Conservation (phyloP, 75 land plant genomes). For the Pseudotsuga menziesii region DNA sequence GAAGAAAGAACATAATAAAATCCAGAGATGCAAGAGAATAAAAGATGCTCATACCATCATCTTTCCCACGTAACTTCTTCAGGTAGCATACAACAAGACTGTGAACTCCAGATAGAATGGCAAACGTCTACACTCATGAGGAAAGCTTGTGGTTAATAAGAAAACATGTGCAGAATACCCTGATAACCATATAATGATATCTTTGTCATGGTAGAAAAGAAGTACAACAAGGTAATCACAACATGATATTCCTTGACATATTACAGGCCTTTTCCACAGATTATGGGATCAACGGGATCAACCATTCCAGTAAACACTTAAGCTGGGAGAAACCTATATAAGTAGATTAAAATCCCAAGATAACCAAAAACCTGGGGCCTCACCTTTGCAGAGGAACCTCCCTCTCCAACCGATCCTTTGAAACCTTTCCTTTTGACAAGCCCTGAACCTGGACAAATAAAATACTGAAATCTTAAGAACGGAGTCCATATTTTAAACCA, state of each 20-base stretch:
- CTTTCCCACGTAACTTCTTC: conserved; percentile 86
- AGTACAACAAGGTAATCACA: neutral
- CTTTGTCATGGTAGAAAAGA: neutral
- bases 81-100: conserved; percentile 77
- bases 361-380: conserved; percentile 1
- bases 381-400: conserved; percentile 90
- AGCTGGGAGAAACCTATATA: neutral
- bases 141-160: neutral
- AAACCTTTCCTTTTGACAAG: conserved; percentile 78
- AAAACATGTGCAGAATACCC: neutral
- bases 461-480: neutral
- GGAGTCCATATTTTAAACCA: neutral
- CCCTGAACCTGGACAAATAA: conserved; percentile 64
- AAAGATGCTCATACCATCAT: conserved; percentile 63
- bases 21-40: neutral
- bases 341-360: conserved; percentile 2
- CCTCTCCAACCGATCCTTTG: conserved; percentile 76
- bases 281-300: neutral
- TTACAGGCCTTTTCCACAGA: neutral
- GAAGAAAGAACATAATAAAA: conserved; percentile 5
- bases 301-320: neutral
- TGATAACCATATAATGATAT: neutral
- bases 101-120: conserved; percentile 91
- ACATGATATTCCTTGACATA: neutral
- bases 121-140: conserved; percentile 67